A percentile compares a stretch with the other conserved stretches of the same genome.
Conservation (phyloP, 2,329 filamentous ascomycete species). For the Nothomitra cinnamomea region DNA sequence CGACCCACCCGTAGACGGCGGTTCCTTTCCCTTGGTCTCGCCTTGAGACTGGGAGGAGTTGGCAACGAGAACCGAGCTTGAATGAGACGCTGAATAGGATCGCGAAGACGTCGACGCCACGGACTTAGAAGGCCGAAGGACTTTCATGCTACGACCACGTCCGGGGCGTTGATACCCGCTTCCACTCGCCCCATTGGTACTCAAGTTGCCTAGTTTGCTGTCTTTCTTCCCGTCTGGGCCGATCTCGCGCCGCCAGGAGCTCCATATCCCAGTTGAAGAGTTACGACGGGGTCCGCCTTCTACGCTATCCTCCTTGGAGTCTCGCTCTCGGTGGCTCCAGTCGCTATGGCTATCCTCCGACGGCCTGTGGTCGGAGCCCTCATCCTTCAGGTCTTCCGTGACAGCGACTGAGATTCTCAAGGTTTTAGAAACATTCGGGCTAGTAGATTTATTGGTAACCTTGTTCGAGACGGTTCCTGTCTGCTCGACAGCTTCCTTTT, state of each 20-base stretch:
- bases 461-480: neutral
- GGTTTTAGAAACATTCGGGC: neutral
- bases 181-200: conserved; percentile 10
- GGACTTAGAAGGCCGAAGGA: conserved; percentile 63
- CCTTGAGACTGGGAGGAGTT: conserved; percentile 13
- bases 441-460: too few species aligned
- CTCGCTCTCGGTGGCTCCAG: conserved; percentile 2
- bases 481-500: neutral
- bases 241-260: conserved; percentile 45
- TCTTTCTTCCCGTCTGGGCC: conserved; percentile 8
- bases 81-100: conserved; percentile 17
- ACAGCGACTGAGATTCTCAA: neutral
- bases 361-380: neutral
- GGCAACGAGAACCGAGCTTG: conserved; percentile 12
- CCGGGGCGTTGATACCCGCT: conserved; percentile 6
- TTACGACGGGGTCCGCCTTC: neutral
- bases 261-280: conserved; percentile 27
- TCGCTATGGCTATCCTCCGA: neutral
- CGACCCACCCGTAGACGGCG: neutral
- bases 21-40: neutral
- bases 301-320: neutral
- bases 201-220: conserved; percentile 21
- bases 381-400: neutral
- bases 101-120: conserved; percentile 31
- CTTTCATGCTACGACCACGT: conserved; percentile 62